Conservation (phyloP, 331 rosid genomes). For the Rosa hybrid region DNA sequence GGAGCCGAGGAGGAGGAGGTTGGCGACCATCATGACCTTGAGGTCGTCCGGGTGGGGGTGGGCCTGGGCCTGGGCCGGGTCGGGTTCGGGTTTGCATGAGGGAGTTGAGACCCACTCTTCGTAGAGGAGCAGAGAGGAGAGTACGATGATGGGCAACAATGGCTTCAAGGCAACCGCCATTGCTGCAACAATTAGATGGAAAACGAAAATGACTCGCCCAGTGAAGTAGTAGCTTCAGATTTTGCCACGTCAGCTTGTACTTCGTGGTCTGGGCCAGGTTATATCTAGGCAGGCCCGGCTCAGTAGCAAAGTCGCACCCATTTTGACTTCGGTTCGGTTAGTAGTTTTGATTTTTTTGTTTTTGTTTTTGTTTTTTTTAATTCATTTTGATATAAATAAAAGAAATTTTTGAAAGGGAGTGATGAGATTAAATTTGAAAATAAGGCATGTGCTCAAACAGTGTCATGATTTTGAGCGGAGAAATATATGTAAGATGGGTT, state of each 20-base stretch:
- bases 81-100: conserved; percentile 37
- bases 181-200: background rate
- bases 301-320: too few relatives aligned
- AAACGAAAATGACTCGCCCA: background rate
- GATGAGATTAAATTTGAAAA: too few relatives aligned
- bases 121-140: conserved; percentile 40
- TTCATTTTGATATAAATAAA: too few relatives aligned
- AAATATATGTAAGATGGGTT: too few relatives aligned
- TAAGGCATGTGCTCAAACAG: too few relatives aligned
- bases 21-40: conserved; percentile 65
- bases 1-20: conserved; percentile 56
- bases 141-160: conserved; percentile 25
- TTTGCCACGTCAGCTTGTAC: background rate
- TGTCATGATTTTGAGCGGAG: too few relatives aligned
- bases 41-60: conserved; percentile 34
- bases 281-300: background rate
- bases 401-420: too few relatives aligned
- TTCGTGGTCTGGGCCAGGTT: background rate
- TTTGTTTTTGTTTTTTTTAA: too few relatives aligned
- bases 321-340: too few relatives aligned
- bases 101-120: conserved; percentile 64
- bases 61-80: conserved; percentile 5
- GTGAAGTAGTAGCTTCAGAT: background rate
- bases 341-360: too few relatives aligned
- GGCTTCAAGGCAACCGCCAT: conserved; percentile 46